Base-by-base conservation (phyloP, 2,329 filamentous ascomycete species). In the Fusarium neocosmosporiellum region DNA sequence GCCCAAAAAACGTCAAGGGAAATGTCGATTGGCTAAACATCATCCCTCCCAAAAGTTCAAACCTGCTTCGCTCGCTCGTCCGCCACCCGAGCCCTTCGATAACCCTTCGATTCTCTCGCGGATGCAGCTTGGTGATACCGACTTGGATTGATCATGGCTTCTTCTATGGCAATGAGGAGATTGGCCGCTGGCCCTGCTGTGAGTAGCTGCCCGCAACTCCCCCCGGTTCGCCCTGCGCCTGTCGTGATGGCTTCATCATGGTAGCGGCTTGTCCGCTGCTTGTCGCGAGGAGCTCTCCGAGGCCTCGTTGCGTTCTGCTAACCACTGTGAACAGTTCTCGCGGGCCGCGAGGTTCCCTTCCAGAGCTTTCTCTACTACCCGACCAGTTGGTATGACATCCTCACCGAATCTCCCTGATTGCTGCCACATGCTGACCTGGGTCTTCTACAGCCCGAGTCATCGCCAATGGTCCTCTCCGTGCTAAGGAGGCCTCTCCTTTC, bases 401-500 rank as follows among this genome's bases (percentile, higher is more conserved):
- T 53, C 20, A 62, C 57, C 37, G 31, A 37, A 61, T 24, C 29
- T 61, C 41, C 33, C 16, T 33, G 6, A 29, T 65, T 65, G 70
- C 67, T 58, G 66, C 46, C 20, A 55, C 58, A 61, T 69, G 69
- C 75, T 74, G 66, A 77, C 59, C n/a, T 29, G 27, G 29, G 63
- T 50, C 54, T 43, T 53, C 20, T 8, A 57, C 71, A 95, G 94
- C 94, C 80, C 92, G 93, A 83, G 94, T 98, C 82, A 93, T 97
- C 83, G 91, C 93, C 78, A 96, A 93, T 84, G 90, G 91, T 77
- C 94, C 94, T 76, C 88, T 98, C 75, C 92, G 95, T 83, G 96
- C 96, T 66, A 98, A 97, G 88, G 95, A 98, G 87, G 95, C 95
- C 34, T 94, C 94, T 72, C 92, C 94, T 55, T 94, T 94, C 81